Evolutionary conservation across 176 grass and related monocot species (phyloP), one percentile per base, ranked within the genome.

Genomic region (Cenchrus americanus): DNA sequence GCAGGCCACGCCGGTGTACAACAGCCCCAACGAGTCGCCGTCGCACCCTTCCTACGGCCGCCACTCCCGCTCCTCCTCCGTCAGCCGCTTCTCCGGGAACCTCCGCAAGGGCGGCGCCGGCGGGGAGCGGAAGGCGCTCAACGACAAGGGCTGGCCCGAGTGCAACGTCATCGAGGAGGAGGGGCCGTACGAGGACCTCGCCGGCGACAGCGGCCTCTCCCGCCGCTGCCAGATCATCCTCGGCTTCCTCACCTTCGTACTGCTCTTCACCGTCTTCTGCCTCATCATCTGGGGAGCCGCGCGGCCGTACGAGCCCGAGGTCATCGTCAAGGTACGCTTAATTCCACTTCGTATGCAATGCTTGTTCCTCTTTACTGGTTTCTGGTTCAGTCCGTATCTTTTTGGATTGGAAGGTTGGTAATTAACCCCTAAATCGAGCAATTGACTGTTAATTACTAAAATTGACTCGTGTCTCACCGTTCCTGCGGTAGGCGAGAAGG

Each of bases 101-200:
- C 87, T 95, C 27, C 85, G 88, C 40, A 86, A 83, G 60, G 89
- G 74, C 12, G 81, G 24, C 6, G 72, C 34, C 26, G 67, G 19
- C 43, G 88, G 75, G 12, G 91, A 75, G 17, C 79, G 82, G 30
- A 91, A 87, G 69, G 49, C 61, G 1, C 67, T 96, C 61, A 99
- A 99, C 71, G 91, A 95, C 23, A 99, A 99, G 78, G 96, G 93
- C 0, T 99, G 96, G 96, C 96, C 96, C 2, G 96, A 99, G 86
- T 99, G 96, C 73, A 92, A 87, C 69, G 96, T 99, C 77, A 99
- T 99, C 66, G 82, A 96, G 87, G 96, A 96, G 73, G 96, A 99
- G 52, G 96, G 93, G 0, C 49, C 87, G 3, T 99, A 99, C 54
- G 91, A 96, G 46, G 91, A 87, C 54, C 93, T 99, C 71, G 78